These are phyloP conservation scores for Noccaea caerulescens DNA, from an alignment of 345 rosid genomes.

Conservation along the genomic window DNA sequence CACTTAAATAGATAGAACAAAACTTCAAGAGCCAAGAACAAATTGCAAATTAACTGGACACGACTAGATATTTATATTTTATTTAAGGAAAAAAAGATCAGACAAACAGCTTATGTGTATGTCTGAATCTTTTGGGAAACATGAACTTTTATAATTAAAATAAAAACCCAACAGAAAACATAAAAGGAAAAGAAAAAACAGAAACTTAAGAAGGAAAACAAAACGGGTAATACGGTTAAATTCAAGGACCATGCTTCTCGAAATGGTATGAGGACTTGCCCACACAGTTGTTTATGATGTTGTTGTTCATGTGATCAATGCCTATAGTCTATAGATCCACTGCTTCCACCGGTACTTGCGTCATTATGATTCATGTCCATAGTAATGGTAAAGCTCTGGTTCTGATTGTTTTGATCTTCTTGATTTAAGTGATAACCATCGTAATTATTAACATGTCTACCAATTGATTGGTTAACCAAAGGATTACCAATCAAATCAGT, in stretches of 20 bases:
- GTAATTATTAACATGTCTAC: constrained; percentile 8
- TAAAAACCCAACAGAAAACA: neutral
- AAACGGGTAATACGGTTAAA: neutral
- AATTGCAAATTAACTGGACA: neutral
- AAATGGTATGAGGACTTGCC: constrained; percentile 7
- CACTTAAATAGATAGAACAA: neutral
- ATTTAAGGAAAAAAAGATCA: neutral
- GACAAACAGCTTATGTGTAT: constrained; percentile 15
- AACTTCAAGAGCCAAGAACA: neutral
- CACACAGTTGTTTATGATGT: constrained; percentile 2
- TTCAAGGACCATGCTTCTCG: constrained; percentile 11
- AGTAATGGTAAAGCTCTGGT: constrained; percentile 15
- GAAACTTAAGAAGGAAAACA: neutral
- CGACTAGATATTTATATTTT: constrained; percentile 4
- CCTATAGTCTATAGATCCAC: constrained; percentile 10
- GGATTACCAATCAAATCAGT: constrained; percentile 30
- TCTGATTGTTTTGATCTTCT: constrained; percentile 10
- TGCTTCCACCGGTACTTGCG: constrained; percentile 12
- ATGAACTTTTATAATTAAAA: constrained; percentile 1
- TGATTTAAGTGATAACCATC: neutral
- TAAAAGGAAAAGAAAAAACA: neutral
- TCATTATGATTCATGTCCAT: neutral
- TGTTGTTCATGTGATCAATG: constrained; percentile 19
- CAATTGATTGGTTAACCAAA: constrained; percentile 19
- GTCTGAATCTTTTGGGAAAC: neutral